Base-by-base conservation (phyloP, 2,329 filamentous ascomycete species). In the Huntiella moniliformis region DNA sequence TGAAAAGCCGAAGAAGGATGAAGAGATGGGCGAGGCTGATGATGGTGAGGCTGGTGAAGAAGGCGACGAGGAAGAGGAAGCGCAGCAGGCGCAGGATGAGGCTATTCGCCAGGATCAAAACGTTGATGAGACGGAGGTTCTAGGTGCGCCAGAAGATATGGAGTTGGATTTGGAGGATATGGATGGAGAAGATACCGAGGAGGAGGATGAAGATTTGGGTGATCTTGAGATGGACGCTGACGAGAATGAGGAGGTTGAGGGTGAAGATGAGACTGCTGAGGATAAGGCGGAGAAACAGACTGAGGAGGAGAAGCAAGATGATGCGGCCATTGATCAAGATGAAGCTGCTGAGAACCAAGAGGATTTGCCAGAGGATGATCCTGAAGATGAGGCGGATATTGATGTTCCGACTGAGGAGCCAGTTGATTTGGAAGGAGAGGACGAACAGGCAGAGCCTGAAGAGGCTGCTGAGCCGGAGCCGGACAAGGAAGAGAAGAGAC, bases 121-220 rank as follows among this genome's bases (percentile, higher is more conserved):
- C 54, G 74, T 83, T 2, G 74, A 88, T 53, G 80, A 94, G 57
- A 79, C 85, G 54, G 78, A 93, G 50, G 77, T 79, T 2, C 67
- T 94, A 50, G 85, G 87, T 39, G 67, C 94, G 16, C 86, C 86
- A 0, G 86, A 94, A 37, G 84, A 94, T 52, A 80, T 95, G 68
- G 78, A 92, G 48, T 71, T 95, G 58, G 76, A 87, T 52, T 70
- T 91, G 46, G 80, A 88, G 52, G 79, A 82, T 22, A 71, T 74
- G 31, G 66, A 73, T 22, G 67, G 70, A 13, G 71, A 72, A 28
- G 39, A 42, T 16, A 32, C 39, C 8, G 45, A 45, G 36, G 47
- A 49, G n/a, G 67, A 66, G 10, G 71, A 68, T 11, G 73, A 77
- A 51, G 67, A 71, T 13, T 57, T 80, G 42, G 72, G 77, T 47